A percentile compares a stretch with the other conserved stretches of the same genome.
Conservation (phyloP, 2,329 filamentous ascomycete species). For the Boeremia exigua region DNA sequence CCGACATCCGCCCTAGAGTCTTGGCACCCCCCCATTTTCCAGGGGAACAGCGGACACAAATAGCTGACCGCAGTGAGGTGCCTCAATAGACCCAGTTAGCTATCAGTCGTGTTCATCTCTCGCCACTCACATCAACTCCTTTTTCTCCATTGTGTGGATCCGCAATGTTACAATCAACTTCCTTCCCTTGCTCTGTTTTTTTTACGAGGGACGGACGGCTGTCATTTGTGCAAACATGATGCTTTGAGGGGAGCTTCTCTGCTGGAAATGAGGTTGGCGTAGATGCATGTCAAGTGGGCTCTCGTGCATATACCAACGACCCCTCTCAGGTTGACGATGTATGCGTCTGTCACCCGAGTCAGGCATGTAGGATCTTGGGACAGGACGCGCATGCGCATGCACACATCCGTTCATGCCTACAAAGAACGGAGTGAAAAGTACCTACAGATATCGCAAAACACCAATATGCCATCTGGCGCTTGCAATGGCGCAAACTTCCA, state of each 20-base stretch:
- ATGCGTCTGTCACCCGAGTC: slow-evolving; percentile 3
- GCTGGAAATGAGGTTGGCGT: background rate
- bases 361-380: background rate
- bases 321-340: background rate
- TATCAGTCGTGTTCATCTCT: background rate
- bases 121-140: background rate
- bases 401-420: background rate
- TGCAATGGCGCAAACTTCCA: background rate
- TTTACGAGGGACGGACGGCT: background rate
- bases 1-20: slow-evolving; percentile 4
- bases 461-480: background rate
- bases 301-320: background rate
- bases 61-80: background rate
- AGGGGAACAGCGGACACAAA: background rate
- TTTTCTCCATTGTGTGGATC: background rate
- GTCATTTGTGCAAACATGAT: background rate
- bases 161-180: background rate
- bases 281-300: background rate
- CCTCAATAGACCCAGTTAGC: background rate
- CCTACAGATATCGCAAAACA: background rate
- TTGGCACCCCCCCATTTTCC: slow-evolving; percentile 5
- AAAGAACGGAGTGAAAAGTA: background rate
- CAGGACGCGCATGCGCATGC: background rate
- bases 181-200: background rate
- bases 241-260: background rate